Evolutionary conservation across 495 filamentous ascomycete genomes (phyloP).

Genomic region (Penicillium malachiteum): DNA sequence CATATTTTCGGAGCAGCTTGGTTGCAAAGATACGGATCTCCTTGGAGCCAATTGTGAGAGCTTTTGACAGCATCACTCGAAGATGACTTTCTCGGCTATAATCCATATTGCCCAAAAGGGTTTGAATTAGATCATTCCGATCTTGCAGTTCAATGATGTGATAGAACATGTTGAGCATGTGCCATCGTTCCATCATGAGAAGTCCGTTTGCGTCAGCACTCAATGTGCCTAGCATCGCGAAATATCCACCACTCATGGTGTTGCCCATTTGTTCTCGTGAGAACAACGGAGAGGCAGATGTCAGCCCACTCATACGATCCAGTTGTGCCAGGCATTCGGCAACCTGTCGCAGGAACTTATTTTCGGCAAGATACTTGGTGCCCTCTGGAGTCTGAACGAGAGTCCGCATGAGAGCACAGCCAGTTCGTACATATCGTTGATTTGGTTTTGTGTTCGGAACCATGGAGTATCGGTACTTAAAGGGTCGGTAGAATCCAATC

Average conservation of each 20-base stretch:
- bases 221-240: constrained; percentile 83
- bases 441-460: constrained; percentile 83
- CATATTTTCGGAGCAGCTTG: constrained; percentile 79
- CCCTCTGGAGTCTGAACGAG: constrained; percentile 83
- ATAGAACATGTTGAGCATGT: constrained; percentile 98
- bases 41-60: constrained; percentile 86
- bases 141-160: constrained; percentile 90
- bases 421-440: constrained; percentile 88
- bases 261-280: constrained; percentile 76
- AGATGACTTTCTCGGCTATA: constrained; percentile 87
- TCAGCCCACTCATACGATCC: constrained; percentile 87
- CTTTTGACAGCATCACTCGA: constrained; percentile 87
- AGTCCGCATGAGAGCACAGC: constrained; percentile 82
- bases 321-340: constrained; percentile 94
- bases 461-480: constrained; percentile 92
- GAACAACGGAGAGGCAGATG: constrained; percentile 84
- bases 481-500: constrained; percentile 91
- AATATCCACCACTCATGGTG: constrained; percentile 88
- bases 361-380: constrained; percentile 78
- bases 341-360: constrained; percentile 88
- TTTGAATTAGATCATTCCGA: constrained; percentile 84
- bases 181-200: constrained; percentile 91
- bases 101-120: constrained; percentile 86
- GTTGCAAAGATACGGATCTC: constrained; percentile 86
- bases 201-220: constrained; percentile 79